phyloP scores from a whole-genome alignment of 2,329 filamentous ascomycete species.

The Lecanicillium sp. region DNA sequence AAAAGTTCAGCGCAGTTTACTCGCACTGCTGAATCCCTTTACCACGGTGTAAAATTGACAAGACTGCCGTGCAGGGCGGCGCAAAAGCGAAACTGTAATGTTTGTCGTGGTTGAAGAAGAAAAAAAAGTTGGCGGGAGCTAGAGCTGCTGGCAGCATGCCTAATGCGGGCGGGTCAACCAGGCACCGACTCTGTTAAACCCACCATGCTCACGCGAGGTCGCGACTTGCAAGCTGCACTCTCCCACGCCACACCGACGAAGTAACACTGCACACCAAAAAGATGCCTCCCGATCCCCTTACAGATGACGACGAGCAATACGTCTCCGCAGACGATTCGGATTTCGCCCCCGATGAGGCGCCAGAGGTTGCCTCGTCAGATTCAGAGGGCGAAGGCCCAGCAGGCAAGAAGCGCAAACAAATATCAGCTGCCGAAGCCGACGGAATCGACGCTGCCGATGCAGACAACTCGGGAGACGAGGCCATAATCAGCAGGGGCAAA shows the following conservation, averaged over 20 bases:
- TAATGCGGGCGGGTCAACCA: no score
- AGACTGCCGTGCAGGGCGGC: no score
- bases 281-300: conserved; percentile 35
- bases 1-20: no score
- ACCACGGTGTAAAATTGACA: no score
- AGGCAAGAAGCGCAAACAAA: conserved; percentile 3
- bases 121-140: no score
- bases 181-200: no score
- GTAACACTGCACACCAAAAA: conserved; percentile 11
- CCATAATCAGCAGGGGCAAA: conserved; percentile 55
- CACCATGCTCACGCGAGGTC: no score
- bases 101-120: no score
- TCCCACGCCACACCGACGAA: background rate
- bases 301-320: conserved; percentile 50
- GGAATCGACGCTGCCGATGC: conserved; percentile 39
- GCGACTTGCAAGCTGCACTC: no score
- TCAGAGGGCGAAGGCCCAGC: conserved; percentile 31
- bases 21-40: no score
- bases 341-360: conserved; percentile 53
- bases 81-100: no score
- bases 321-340: conserved; percentile 67
- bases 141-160: no score
- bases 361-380: conserved; percentile 43
- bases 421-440: conserved; percentile 15
- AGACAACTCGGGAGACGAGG: conserved; percentile 66